A percentile compares a stretch with the other conserved stretches of the same genome.
Conservation (phyloP, 768 basidiomycete species). For the Tricholoma hemisulphureum region DNA sequence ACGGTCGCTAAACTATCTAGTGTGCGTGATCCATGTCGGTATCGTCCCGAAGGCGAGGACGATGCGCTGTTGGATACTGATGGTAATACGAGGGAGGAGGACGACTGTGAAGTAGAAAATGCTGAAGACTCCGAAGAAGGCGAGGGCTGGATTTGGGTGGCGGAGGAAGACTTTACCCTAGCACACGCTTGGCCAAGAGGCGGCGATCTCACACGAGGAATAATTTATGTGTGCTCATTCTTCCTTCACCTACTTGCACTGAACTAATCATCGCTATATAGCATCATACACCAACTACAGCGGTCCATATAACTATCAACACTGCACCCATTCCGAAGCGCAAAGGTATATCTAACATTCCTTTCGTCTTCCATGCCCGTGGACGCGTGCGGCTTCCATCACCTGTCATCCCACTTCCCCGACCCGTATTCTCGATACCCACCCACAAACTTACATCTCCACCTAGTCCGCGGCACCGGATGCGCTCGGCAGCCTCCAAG, state of each 20-base stretch:
- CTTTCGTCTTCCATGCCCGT: slow-evolving; percentile 56
- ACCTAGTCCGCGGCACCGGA: not conserved
- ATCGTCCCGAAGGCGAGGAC: slow-evolving; percentile 30
- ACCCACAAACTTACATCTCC: slow-evolving; percentile 13
- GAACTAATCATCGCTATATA: slow-evolving; percentile 21
- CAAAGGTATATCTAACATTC: slow-evolving; percentile 59
- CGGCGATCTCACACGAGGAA: slow-evolving; percentile 41
- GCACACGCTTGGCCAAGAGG: slow-evolving; percentile 58
- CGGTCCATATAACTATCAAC: slow-evolving; percentile 66
- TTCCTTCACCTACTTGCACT: not conserved
- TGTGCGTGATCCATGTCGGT: slow-evolving; percentile 50
- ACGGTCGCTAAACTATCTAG: slow-evolving; percentile 55
- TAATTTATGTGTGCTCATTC: slow-evolving; percentile 59
- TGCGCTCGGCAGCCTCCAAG: not conserved
- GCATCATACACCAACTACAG: slow-evolving; percentile 52
- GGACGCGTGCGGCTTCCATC: slow-evolving; percentile 42
- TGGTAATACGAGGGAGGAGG: slow-evolving; percentile 33
- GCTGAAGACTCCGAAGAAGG: slow-evolving; percentile 30
- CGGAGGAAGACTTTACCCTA: slow-evolving; percentile 65
- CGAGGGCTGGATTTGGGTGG: slow-evolving; percentile 63
- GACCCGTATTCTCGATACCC: slow-evolving; percentile 18
- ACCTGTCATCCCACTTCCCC: slow-evolving; percentile 15
- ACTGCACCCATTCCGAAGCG: slow-evolving; percentile 49
- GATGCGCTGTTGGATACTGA: slow-evolving; percentile 30
- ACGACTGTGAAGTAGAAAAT: slow-evolving; percentile 31